phyloP scores from a whole-genome alignment of 148 eudicot genomes.

The Nepenthes gracilis region DNA sequence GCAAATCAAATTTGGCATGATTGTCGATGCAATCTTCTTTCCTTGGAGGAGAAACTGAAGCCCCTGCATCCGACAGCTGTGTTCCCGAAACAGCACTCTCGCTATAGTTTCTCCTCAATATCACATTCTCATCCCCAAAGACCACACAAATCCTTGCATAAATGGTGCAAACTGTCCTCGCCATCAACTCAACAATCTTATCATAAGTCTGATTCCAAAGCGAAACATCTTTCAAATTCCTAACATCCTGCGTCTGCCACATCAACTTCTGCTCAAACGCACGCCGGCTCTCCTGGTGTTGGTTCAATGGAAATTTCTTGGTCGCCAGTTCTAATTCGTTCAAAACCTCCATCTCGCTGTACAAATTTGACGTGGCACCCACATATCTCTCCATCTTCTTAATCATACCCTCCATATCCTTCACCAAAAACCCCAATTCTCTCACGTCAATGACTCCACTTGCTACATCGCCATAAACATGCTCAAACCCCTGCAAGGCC shows the following conservation, averaged over 20 bases:
- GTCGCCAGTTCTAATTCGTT: slow-evolving; percentile 40
- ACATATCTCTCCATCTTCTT: slow-evolving; percentile 49
- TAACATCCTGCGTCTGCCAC: slow-evolving; percentile 46
- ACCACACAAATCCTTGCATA: slow-evolving; percentile 37
- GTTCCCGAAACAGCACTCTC: slow-evolving; percentile 16
- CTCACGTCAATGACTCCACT: slow-evolving; percentile 26
- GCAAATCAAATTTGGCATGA: slow-evolving; percentile 10
- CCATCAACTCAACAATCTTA: slow-evolving; percentile 34
- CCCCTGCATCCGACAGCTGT: neutral
- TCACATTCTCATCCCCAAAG: slow-evolving; percentile 28
- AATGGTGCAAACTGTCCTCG: slow-evolving; percentile 37
- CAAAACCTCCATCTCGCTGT: slow-evolving; percentile 45
- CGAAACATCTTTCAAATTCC: slow-evolving; percentile 38
- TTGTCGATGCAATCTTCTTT: slow-evolving; percentile 16
- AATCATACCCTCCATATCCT: slow-evolving; percentile 45
- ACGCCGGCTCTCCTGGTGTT: neutral
- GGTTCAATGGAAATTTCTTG: neutral
- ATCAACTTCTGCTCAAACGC: slow-evolving; percentile 33
- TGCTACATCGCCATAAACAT: slow-evolving; percentile 26
- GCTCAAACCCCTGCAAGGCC: slow-evolving; percentile 38
- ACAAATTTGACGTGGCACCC: slow-evolving; percentile 29
- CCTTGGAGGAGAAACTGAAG: neutral
- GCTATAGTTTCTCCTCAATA: slow-evolving; percentile 11
- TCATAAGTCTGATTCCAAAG: slow-evolving; percentile 54
- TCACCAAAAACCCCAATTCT: slow-evolving; percentile 32